Base-by-base conservation (phyloP, 1,284 basidiomycete genomes). In the Leccinum proliferum region DNA sequence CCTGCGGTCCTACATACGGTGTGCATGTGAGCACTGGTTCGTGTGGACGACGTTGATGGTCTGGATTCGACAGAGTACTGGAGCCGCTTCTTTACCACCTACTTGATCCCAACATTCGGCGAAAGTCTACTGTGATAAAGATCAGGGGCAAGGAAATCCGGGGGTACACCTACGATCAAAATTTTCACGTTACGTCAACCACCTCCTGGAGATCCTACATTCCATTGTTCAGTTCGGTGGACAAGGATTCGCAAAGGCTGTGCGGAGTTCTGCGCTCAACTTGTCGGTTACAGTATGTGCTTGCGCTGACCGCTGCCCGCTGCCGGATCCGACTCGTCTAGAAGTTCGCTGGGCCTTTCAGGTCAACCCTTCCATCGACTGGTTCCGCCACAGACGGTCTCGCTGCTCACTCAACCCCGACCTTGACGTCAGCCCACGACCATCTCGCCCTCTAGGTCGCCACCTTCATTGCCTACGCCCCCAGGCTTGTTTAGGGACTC, bases 1-100 rank as follows among this genome's bases (percentile, higher is more conserved):
- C 70, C 79, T 96, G 15, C 90, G 89, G 71, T 95, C 93, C 1
- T 96, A 95, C 73, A 79, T 93, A 62, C 85, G 94, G 93, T 94
- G 73, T 59, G 80, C 63, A 50, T 58, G 9, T 41, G n/a, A 50
- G 29, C 25, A 18, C 32, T 58, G 18, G 57, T 59, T 37, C 53
- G 55, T 32, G 62, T 48, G 41, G 53, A 60, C 11, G 48, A 34
- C 3, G 53, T 58, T 60, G 58, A 61, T 32, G 58, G 58, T 60
- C 59, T 63, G 60, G 52, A 64, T 66, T 35, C 52, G 46, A 62
- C 70, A 92, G 92, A n/a, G 81, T 96, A 34, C 79, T 97, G 43
- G 94, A 97, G 70, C 94, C 94, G 0, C 82, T 97, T 8, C 74
- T 96, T 15, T 84, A 82, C 66, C 88, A 93, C 58, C 78, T 97